Evolutionary conservation across 1,139 yeast species (phyloP).

Genomic region (Kodamaea derodonti): DNA sequence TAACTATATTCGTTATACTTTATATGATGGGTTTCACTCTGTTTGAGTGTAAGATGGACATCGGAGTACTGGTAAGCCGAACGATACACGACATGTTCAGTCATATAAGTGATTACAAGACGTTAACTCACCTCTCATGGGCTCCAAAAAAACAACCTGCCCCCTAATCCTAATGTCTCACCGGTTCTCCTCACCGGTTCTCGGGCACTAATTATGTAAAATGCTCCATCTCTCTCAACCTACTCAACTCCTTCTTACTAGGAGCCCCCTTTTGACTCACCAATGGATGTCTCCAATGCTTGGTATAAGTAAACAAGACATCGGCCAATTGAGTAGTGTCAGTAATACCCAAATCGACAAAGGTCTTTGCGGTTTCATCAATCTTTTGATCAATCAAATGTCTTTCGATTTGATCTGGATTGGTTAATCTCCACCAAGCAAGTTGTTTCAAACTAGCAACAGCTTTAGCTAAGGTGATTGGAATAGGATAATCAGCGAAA

Average conservation of each 20-base stretch:
- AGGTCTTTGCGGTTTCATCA: conserved; percentile 61
- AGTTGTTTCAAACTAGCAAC: conserved; percentile 47
- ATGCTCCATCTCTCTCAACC: conserved; percentile 46
- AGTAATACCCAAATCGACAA: conserved; percentile 66
- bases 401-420: conserved; percentile 76
- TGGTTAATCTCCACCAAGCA: conserved; percentile 67
- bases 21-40: no score
- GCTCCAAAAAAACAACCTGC: no score
- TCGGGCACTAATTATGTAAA: no score
- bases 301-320: conserved; percentile 62
- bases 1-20: no score
- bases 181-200: no score
- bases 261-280: conserved; percentile 47
- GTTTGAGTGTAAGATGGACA: no score
- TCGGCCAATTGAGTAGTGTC: conserved; percentile 67
- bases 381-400: conserved; percentile 65
- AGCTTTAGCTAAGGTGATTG: conserved; percentile 41
- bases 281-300: conserved; percentile 51
- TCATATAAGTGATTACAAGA: no score
- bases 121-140: no score
- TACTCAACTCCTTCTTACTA: conserved; percentile 38
- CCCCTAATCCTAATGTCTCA: no score
- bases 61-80: no score
- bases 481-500: conserved; percentile 48
- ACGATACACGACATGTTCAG: no score